phyloP scores from a whole-genome alignment of 2,329 filamentous ascomycete genomes.

The Sporothrix euskadiensis region DNA sequence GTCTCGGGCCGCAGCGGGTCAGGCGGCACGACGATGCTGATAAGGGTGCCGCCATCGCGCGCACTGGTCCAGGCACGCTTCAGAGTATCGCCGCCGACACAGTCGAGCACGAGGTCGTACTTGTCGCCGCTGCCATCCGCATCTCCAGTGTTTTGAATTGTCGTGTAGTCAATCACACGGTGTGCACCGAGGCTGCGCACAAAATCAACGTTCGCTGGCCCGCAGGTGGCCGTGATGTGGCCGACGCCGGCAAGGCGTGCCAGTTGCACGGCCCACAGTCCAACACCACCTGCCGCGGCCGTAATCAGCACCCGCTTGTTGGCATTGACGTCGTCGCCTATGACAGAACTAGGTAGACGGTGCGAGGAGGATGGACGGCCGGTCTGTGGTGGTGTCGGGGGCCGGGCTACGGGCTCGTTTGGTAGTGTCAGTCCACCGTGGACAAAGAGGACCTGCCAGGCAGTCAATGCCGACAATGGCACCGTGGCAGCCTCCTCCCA shows the following conservation, averaged over 20 bases:
- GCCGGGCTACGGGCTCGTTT: not conserved
- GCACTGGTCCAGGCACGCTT: conserved; percentile 30
- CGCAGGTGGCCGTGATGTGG: conserved; percentile 32
- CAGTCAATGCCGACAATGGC: conserved; percentile 34
- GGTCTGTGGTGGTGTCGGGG: not conserved
- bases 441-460: conserved; percentile 36
- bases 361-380: conserved; percentile 1
- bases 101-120: conserved; percentile 34
- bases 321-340: conserved; percentile 24
- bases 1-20: conserved; percentile 26
- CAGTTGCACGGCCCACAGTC: conserved; percentile 36
- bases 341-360: not conserved
- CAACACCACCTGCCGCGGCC: conserved; percentile 33
- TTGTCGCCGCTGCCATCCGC: conserved; percentile 15
- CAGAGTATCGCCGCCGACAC: conserved; percentile 32
- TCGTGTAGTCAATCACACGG: conserved; percentile 32
- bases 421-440: conserved; percentile 30
- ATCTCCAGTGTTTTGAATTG: not conserved
- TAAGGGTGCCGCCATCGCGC: conserved; percentile 30
- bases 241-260: conserved; percentile 33
- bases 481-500: conserved; percentile 36
- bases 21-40: conserved; percentile 32
- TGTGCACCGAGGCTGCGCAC: conserved; percentile 32
- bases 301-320: conserved; percentile 35
- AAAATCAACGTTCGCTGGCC: conserved; percentile 30